Percentiles rank a stretch among this genome's conserved stretches.
These are phyloP conservation scores for Cydonia oblonga DNA, from an alignment of 331 rosid genomes.

Conservation along the genomic window DNA sequence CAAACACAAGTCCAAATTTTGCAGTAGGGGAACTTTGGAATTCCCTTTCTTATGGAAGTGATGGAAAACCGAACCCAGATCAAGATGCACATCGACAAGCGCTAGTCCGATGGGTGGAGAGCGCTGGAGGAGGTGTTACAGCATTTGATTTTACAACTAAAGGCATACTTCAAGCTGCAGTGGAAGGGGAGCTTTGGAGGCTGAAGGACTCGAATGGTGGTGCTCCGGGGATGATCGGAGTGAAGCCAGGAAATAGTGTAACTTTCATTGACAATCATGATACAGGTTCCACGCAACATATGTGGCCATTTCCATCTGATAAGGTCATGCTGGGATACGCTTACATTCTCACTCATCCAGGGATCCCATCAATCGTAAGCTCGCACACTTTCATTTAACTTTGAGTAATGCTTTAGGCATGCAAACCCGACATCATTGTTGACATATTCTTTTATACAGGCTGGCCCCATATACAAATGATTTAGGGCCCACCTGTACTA, in stretches of 20 bases:
- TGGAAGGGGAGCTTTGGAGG: conserved; percentile 13
- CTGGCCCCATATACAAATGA: no score
- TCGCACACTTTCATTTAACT: not conserved
- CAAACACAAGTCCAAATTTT: conserved; percentile 10
- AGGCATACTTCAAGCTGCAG: conserved; percentile 9
- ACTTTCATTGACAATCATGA: conserved; percentile 24
- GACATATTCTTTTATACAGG: not conserved
- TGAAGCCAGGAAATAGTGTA: conserved; percentile 17
- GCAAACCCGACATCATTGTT: not conserved
- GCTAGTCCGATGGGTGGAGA: not conserved
- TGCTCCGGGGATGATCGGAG: conserved; percentile 14
- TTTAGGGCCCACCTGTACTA: no score
- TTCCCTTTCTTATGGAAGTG: not conserved
- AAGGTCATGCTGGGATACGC: conserved; percentile 17
- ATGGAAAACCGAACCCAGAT: not conserved
- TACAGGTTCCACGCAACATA: not conserved
- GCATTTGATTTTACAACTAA: conserved; percentile 14
- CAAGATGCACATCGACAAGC: not conserved
- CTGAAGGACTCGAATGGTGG: conserved; percentile 1
- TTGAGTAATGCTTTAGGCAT: not conserved
- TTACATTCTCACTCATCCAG: conserved; percentile 10
- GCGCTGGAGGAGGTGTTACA: conserved; percentile 9
- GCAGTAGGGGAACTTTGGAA: conserved; percentile 16
- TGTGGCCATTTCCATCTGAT: not conserved
- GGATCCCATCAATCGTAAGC: not conserved